Conservation (phyloP, 1,139 yeast species). For the Saccharomycopsis crataegensis region DNA sequence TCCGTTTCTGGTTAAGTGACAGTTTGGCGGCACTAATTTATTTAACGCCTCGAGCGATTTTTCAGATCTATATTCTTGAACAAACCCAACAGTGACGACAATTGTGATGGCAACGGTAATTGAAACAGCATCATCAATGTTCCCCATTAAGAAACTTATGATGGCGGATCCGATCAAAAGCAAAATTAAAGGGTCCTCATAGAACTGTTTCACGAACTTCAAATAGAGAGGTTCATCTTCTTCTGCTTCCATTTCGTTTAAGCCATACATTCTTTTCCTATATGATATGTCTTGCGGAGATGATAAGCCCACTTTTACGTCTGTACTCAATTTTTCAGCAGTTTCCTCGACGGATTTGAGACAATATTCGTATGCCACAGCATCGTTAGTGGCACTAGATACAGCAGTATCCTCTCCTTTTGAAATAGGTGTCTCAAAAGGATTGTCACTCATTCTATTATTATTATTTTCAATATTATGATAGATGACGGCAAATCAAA, state of each 20-base stretch:
- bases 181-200: constrained; percentile 83
- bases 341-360: constrained; percentile 6
- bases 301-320: constrained; percentile 49
- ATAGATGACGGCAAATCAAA: not conserved
- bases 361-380: constrained; percentile 6
- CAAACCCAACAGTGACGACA: constrained; percentile 92
- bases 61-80: constrained; percentile 92
- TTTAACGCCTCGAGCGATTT: constrained; percentile 87
- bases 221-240: constrained; percentile 67
- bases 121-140: constrained; percentile 85
- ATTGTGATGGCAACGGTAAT: constrained; percentile 82
- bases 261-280: constrained; percentile 69
- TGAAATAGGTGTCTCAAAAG: constrained; percentile 23
- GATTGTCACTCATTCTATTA: constrained; percentile 26
- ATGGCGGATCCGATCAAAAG: constrained; percentile 82
- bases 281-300: constrained; percentile 62
- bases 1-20: constrained; percentile 79
- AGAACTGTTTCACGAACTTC: constrained; percentile 72
- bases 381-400: constrained; percentile 21
- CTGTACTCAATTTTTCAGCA: constrained; percentile 51
- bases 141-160: constrained; percentile 82
- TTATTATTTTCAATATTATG: not conserved
- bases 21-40: constrained; percentile 88
- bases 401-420: constrained; percentile 20
- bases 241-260: constrained; percentile 62